Evolutionary conservation across 495 filamentous ascomycete genomes (phyloP).

Genomic region (Penicillium samsonianum): DNA sequence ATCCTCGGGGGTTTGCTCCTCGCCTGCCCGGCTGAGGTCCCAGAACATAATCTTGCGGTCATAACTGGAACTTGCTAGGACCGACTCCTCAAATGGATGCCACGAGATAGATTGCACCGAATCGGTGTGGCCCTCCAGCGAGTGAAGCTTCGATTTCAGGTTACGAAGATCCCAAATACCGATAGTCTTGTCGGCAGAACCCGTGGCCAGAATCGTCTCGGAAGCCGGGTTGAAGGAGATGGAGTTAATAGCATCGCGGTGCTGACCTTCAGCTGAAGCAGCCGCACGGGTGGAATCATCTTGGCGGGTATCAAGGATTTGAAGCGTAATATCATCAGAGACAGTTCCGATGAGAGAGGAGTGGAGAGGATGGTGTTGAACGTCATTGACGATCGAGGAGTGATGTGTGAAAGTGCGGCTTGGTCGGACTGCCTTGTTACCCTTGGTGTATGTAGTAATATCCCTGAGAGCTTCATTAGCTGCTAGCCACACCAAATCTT

Average conservation of each 20-base stretch:
- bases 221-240: conserved; percentile 88
- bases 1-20: conserved; percentile 94
- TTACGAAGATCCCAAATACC: conserved; percentile 94
- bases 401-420: conserved; percentile 82
- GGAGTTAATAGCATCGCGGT: conserved; percentile 91
- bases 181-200: conserved; percentile 91
- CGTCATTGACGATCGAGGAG: conserved; percentile 89
- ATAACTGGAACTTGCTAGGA: conserved; percentile 87
- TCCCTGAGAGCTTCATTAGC: conserved; percentile 58
- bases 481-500: conserved; percentile 12
- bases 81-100: conserved; percentile 85
- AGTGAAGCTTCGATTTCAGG: conserved; percentile 80
- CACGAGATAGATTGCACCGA: conserved; percentile 88
- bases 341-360: conserved; percentile 84
- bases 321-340: conserved; percentile 91
- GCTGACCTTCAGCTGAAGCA: conserved; percentile 65
- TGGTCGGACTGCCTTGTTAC: conserved; percentile 69
- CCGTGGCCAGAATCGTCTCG: conserved; percentile 86
- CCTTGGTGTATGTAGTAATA: conserved; percentile 66
- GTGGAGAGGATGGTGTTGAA: conserved; percentile 87
- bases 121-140: conserved; percentile 80
- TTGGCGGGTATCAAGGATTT: conserved; percentile 82
- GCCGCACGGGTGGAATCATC: conserved; percentile 61
- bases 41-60: conserved; percentile 95
- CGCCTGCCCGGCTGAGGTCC: conserved; percentile 87